These are phyloP conservation scores for Bryum argenteum DNA, from an alignment of 225 moss, liverwort and hornwort genomes.

Conservation along the genomic window DNA sequence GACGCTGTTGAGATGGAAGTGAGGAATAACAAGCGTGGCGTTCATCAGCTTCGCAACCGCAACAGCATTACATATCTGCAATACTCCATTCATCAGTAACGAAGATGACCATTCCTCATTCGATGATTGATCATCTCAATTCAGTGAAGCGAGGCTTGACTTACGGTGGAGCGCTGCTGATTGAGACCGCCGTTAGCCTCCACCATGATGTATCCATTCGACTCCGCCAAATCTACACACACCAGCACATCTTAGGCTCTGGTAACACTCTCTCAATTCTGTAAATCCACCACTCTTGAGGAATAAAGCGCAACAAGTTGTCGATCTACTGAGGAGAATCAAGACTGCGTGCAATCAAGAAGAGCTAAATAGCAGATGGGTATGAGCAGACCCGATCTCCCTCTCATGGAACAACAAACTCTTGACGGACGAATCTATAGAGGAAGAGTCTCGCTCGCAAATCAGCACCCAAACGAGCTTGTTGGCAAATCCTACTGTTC, in stretches of 20 bases:
- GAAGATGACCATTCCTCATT: background rate
- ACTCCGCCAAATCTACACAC: slow-evolving; percentile 65
- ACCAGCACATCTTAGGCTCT: background rate
- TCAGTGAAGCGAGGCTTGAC: slow-evolving; percentile 15
- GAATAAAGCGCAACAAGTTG: too few species aligned
- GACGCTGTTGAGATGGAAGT: slow-evolving; percentile 96
- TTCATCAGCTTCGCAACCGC: slow-evolving; percentile 92
- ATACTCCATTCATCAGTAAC: slow-evolving; percentile 6
- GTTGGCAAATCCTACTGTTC: too few species aligned
- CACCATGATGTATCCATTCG: slow-evolving; percentile 83
- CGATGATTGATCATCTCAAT: background rate
- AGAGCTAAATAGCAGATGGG: too few species aligned
- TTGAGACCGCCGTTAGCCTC: slow-evolving; percentile 98
- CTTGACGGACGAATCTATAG: too few species aligned
- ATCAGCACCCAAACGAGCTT: too few species aligned
- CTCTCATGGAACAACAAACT: too few species aligned
- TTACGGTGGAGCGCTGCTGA: slow-evolving; percentile 94
- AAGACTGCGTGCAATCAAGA: too few species aligned
- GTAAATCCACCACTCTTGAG: too few species aligned
- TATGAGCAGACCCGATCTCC: too few species aligned
- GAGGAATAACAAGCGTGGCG: slow-evolving; percentile 90
- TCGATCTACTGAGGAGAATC: too few species aligned
- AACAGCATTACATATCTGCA: slow-evolving; percentile 98
- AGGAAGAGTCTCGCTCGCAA: too few species aligned
- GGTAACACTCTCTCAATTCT: background rate